Evolutionary conservation across 106 monocot species (phyloP), one percentile per base, ranked within the genome.

Genomic region (Apostasia shenzhenica): DNA sequence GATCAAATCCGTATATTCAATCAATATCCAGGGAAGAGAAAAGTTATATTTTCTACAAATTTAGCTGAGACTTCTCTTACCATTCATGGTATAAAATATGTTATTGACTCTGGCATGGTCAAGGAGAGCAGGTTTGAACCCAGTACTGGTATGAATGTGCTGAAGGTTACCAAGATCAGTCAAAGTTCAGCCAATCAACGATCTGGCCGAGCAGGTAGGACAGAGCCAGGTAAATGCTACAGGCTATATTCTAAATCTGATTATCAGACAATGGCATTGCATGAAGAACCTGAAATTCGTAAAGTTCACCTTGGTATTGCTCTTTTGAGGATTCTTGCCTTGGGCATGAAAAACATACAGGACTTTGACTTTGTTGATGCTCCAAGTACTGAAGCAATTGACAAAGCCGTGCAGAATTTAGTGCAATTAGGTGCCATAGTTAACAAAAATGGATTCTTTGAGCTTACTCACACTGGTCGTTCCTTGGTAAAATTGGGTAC

Each of bases 301-400:
- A 99, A 92, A 71, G 99, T 99, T 59, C 99, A 93, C 66, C 85
- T 99, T 63, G 99, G 93, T 6, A 83, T 82, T 68, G 99, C 90
- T 14, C 77, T 92, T 60, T 69, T 99, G 68, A 90, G 81, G 67
- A 93, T 99, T 72, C 81, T 99, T 79, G 74, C 83, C 55, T 61
- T 99, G 39, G 87, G 82, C 2, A 74, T 90, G 47, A 81, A 74
- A 53, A 82, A 85, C 14, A 55, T 90, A 38, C 58, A 76, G 37
- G 85, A 93, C 10, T 99, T 99, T 75, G 99, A 99, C 63, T 99
- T 99, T 81, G 75, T 99, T 72, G 99, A 99, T 78, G 74, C 93
- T 43, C 99, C 99, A 44, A 75, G 77, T 61, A 54, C 74, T 7
- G 61, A 86, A 51, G 84, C 93, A 7, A 76, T 93, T 72, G 85